These are phyloP conservation scores for Tilletiopsis washingtonensis DNA, from an alignment of 1,284 basidiomycete species.

Conservation along the genomic window DNA sequence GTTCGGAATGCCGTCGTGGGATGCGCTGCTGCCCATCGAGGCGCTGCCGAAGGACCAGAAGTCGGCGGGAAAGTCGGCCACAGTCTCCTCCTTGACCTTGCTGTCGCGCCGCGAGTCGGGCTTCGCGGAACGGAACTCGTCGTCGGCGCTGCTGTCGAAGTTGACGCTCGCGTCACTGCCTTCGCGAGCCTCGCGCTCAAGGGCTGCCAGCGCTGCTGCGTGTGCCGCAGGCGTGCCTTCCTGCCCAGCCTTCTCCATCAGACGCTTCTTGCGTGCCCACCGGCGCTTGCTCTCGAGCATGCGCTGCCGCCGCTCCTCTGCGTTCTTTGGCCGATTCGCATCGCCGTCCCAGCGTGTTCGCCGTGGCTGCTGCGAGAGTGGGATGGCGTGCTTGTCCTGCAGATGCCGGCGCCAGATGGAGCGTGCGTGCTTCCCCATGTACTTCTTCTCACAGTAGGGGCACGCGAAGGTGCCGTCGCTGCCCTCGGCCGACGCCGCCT, in stretches of 20 bases:
- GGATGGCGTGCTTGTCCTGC: slow-evolving; percentile 55
- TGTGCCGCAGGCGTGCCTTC: slow-evolving; percentile 7
- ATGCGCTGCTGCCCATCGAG: no score
- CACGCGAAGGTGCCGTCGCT: slow-evolving; percentile 40
- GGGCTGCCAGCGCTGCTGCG: background rate
- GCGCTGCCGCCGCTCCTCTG: slow-evolving; percentile 51
- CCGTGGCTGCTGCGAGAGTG: slow-evolving; percentile 51
- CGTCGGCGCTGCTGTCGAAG: no score
- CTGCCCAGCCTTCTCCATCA: slow-evolving; percentile 32
- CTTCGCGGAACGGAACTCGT: slow-evolving; percentile 9
- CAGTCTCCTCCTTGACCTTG: background rate
- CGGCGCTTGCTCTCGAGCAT: slow-evolving; percentile 52
- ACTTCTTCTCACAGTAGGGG: slow-evolving; percentile 51
- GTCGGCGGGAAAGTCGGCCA: no score
- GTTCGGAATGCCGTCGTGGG: no score
- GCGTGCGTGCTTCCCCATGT: slow-evolving; percentile 54
- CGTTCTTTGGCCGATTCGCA: slow-evolving; percentile 52
- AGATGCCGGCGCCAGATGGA: slow-evolving; percentile 55
- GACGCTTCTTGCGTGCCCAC: slow-evolving; percentile 53
- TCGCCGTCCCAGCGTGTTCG: slow-evolving; percentile 55
- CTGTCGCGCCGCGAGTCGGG: background rate
- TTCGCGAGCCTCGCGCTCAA: background rate
- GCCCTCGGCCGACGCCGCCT: slow-evolving; percentile 2
- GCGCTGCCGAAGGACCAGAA: no score
- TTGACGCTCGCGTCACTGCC: background rate